Base-by-base conservation (phyloP, 371 early-diverging fungal genomes). In the Gilbertella persicaria region DNA sequence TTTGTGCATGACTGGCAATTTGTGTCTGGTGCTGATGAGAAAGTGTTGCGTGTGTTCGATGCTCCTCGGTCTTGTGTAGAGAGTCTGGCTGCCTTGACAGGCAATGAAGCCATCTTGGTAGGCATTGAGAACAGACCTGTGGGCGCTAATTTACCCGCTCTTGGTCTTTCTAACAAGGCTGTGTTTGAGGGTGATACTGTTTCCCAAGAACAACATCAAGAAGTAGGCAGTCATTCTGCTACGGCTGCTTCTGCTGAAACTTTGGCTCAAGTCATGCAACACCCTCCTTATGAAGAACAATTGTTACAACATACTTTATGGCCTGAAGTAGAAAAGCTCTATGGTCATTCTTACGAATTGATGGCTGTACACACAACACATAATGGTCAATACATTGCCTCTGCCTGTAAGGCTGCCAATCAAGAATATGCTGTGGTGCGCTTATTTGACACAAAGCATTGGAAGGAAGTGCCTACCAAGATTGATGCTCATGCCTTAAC, bases 101-200 rank as follows among this genome's bases (percentile, higher is more conserved):
- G 70, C 5, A 67, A 81, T 14, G 51, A 60, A 0, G 67, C 66
- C 6, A 37, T 80, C 16, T 43, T 67, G 40, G 62, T 64, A 14
- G 73, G 80, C 24, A 62, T 77, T 48, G 80, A 72, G 23, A 73
- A 72, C n/a, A 61, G 83, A 39, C 89, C 94, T 1, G 71, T 86
- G 2, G 94, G 88, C 20, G 96, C 91, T 16, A 87, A 87, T 53
- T 71, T 94, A 28, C 97, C 98, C 0, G 94, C 96, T 6, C 74
- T 98, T 14, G 97, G 98, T 10, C 73, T 98, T 45, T 93, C 95
- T 10, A 98, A 97, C 77, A 97, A 96, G 72, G 96, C 98, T 2
- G 88, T 95, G 0, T 84, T 82, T 50, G 83, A 78, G 53, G 81
- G 77, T 39, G 82, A 85, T 45, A 62, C 71, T 25, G 66, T 70